Evolutionary conservation across 305 asterid genomes (phyloP).

Genomic region (Ilex paraguariensis): DNA sequence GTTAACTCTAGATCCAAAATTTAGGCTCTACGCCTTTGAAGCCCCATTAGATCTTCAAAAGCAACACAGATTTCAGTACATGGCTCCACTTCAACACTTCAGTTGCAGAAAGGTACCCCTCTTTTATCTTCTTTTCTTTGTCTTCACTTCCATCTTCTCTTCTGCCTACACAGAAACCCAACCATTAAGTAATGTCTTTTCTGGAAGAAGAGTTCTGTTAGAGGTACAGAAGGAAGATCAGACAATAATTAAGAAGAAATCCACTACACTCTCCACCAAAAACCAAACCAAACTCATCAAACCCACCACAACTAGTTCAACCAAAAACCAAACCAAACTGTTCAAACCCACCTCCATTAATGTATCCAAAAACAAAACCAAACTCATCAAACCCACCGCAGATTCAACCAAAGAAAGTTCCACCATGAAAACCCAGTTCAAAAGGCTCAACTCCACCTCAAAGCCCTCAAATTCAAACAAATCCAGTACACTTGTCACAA

Average conservation of each 20-base stretch:
- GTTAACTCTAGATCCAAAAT: conserved; percentile 22
- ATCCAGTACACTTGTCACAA: conserved; percentile 18
- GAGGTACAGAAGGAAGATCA: conserved; percentile 24
- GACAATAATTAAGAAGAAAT: conserved; percentile 37
- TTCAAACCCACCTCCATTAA: background rate
- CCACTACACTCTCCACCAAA: conserved; percentile 13
- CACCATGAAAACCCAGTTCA: conserved; percentile 38
- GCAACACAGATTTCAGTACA: conserved; percentile 22
- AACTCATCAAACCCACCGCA: conserved; percentile 32
- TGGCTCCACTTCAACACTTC: conserved; percentile 54
- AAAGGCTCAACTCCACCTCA: conserved; percentile 53
- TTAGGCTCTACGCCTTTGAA: conserved; percentile 1
- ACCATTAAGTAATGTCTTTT: conserved; percentile 3
- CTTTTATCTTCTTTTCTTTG: conserved; percentile 25
- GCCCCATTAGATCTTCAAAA: conserved; percentile 12
- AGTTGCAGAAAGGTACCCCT: conserved; percentile 31
- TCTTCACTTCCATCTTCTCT: conserved; percentile 37
- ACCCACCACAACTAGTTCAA: conserved; percentile 9
- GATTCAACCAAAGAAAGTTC: conserved; percentile 11
- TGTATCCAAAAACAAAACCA: conserved; percentile 43
- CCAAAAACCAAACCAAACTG: conserved; percentile 29
- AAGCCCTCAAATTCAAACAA: conserved; percentile 30
- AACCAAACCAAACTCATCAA: conserved; percentile 40
- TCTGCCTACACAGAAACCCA: conserved; percentile 24
- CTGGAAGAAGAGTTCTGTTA: conserved; percentile 30